phyloP scores from a whole-genome alignment of 2,329 filamentous ascomycete species.

The Cladosporium sp. region DNA sequence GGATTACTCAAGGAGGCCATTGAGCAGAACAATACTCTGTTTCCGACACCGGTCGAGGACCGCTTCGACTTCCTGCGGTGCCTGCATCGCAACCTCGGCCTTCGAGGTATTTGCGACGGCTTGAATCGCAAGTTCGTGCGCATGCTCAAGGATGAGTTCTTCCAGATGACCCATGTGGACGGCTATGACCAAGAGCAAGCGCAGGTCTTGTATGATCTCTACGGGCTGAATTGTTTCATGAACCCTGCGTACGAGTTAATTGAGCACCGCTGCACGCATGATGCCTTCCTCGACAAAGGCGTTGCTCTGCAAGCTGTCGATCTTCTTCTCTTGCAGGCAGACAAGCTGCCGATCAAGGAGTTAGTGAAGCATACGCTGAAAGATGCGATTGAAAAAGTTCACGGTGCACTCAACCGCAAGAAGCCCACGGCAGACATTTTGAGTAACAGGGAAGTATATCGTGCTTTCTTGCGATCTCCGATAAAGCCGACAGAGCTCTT shows the following conservation, averaged over 20 bases:
- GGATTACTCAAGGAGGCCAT: slow-evolving; percentile 70
- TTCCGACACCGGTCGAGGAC: slow-evolving; percentile 62
- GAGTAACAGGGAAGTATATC: slow-evolving; percentile 82
- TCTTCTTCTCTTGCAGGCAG: slow-evolving; percentile 73
- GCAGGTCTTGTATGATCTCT: slow-evolving; percentile 76
- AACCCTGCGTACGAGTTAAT: slow-evolving; percentile 32
- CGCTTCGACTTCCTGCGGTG: slow-evolving; percentile 72
- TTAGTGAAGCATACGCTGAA: slow-evolving; percentile 87
- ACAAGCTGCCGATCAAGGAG: slow-evolving; percentile 82
- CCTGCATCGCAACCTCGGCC: slow-evolving; percentile 76
- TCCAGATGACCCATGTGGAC: slow-evolving; percentile 67
- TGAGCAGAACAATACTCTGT: slow-evolving; percentile 57
- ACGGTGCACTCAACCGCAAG: slow-evolving; percentile 70
- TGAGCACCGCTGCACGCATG: slow-evolving; percentile 73
- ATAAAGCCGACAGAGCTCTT: slow-evolving; percentile 78
- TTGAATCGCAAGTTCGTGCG: slow-evolving; percentile 85
- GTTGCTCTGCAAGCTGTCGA: slow-evolving; percentile 78
- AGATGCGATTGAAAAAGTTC: slow-evolving; percentile 84
- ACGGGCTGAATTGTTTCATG: slow-evolving; percentile 61
- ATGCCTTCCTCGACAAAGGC: slow-evolving; percentile 67
- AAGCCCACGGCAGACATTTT: slow-evolving; percentile 74
- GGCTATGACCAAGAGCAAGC: slow-evolving; percentile 82
- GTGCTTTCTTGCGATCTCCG: slow-evolving; percentile 71
- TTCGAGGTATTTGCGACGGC: slow-evolving; percentile 76
- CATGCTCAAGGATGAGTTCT: slow-evolving; percentile 78